A percentile compares a stretch with the other conserved stretches of the same genome.
Evolutionary conservation across 2,329 filamentous ascomycete species (phyloP).

Genomic region (Colletotrichum sp.): DNA sequence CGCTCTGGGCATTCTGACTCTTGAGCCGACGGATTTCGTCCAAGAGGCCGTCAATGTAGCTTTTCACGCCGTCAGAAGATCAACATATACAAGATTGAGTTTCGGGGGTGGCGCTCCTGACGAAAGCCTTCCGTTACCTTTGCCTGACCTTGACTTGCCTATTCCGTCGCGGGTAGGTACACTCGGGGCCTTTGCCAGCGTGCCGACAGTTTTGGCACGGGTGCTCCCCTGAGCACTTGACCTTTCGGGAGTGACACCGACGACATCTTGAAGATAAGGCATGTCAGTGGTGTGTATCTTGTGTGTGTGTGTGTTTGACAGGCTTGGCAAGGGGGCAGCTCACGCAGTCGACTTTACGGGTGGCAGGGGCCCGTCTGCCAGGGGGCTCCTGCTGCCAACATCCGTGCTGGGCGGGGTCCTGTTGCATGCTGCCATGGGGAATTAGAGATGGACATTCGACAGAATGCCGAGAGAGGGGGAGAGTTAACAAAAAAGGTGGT

Average conservation of each 20-base stretch:
- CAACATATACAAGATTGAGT: background rate
- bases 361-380: slow-evolving; percentile 18
- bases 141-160: slow-evolving; percentile 37
- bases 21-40: slow-evolving; percentile 38
- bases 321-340: background rate
- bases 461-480: background rate
- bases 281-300: background rate
- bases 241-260: slow-evolving; percentile 37
- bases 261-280: slow-evolving; percentile 22
- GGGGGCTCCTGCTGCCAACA: slow-evolving; percentile 1
- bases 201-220: slow-evolving; percentile 37
- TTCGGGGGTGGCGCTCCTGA: background rate
- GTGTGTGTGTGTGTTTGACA: background rate
- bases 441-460: background rate
- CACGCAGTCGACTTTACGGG: slow-evolving; percentile 24
- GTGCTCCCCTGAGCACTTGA: slow-evolving; percentile 37
- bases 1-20: slow-evolving; percentile 1
- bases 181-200: slow-evolving; percentile 33
- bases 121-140: slow-evolving; percentile 30
- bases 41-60: slow-evolving; percentile 38
- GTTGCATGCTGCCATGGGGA: slow-evolving; percentile 12
- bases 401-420: slow-evolving; percentile 10
- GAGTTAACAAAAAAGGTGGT: background rate
- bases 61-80: slow-evolving; percentile 5
- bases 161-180: slow-evolving; percentile 37